Evolutionary conservation across 495 filamentous ascomycete genomes (phyloP), one percentile per base, ranked within the genome.

Genomic region (Bombardia bombarda): DNA sequence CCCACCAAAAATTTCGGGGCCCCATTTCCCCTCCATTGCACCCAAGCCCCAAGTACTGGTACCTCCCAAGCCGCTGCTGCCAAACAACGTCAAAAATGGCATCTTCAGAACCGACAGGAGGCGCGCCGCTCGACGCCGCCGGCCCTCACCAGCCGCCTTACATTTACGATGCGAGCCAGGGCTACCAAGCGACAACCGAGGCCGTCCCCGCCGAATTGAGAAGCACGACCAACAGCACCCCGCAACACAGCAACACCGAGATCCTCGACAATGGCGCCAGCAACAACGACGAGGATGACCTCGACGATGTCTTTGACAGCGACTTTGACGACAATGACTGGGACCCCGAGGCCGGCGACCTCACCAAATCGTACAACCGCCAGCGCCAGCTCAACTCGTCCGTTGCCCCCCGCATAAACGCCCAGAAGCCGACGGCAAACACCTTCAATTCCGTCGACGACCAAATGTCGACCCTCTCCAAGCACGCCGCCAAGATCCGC

Each of bases 301-400:
- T 68, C 9, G 66, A 73, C 10, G 79, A 79, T 25, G 41, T 53
- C 9, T 53, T 52, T 43, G 40, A 54, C 32, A 47, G 37, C 37
- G 66, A 66, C 17, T 51, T 69, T 3, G 80, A 82, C 2, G 69
- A 77, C 17, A 67, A 77, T n/a, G 72, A 77, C 38, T 55, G 79
- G 4, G 75, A 82, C 28, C 69, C 73, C 34, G 76, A 78, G 1
- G 78, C 85, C 42, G 63, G 70, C 26, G 86, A 95, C 58, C 76
- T 88, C 32, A 87, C 88, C 30, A 93, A 95, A 63, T 78, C 80
- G 20, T 95, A 95, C 69, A 98, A 95, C 61, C 86, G 90, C 43
- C 87, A 92, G 56, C 73, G 79, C 62, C 79, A 60, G 56, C 67
- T 67, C 41, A 71, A 78, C 49, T 37, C n/a, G 43, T 21, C 65